phyloP scores from a whole-genome alignment of 768 basidiomycete species.

The Pluteus cervinus region DNA sequence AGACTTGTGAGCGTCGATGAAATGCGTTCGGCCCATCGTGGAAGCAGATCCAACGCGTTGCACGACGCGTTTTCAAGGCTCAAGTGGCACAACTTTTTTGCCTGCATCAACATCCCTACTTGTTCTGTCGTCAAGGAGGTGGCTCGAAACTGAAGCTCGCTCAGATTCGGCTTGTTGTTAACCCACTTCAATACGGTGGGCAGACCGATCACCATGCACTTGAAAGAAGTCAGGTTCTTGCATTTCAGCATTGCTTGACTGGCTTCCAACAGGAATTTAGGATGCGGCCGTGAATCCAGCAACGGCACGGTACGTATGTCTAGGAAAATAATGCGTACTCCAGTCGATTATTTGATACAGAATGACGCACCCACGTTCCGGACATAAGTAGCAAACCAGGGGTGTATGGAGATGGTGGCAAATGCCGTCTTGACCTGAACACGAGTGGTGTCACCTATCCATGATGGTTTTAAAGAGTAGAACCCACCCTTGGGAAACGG shows the following conservation, averaged over 20 bases:
- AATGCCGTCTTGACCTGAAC: slow-evolving; percentile 55
- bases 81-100: slow-evolving; percentile 37
- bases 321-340: slow-evolving; percentile 14
- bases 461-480: slow-evolving; percentile 1
- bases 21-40: slow-evolving; percentile 45
- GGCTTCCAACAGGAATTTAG: slow-evolving; percentile 50
- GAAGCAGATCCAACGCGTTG: slow-evolving; percentile 53
- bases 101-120: slow-evolving; percentile 31
- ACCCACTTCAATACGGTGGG: slow-evolving; percentile 45
- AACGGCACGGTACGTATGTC: slow-evolving; percentile 46
- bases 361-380: slow-evolving; percentile 43
- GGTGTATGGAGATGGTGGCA: slow-evolving; percentile 45
- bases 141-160: slow-evolving; percentile 40
- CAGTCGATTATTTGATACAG: neutral
- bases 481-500: slow-evolving; percentile 43
- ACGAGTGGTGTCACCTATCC: slow-evolving; percentile 7
- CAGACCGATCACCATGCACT: slow-evolving; percentile 37
- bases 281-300: slow-evolving; percentile 29
- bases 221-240: slow-evolving; percentile 50
- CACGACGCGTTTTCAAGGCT: slow-evolving; percentile 57
- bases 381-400: slow-evolving; percentile 50
- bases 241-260: slow-evolving; percentile 40
- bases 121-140: slow-evolving; percentile 52
- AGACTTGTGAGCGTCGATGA: slow-evolving; percentile 42
- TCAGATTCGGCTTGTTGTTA: slow-evolving; percentile 35